Evolutionary conservation across 768 basidiomycete genomes (phyloP), one percentile per base, ranked within the genome.

Genomic region (Glaciozyma antarctica): DNA sequence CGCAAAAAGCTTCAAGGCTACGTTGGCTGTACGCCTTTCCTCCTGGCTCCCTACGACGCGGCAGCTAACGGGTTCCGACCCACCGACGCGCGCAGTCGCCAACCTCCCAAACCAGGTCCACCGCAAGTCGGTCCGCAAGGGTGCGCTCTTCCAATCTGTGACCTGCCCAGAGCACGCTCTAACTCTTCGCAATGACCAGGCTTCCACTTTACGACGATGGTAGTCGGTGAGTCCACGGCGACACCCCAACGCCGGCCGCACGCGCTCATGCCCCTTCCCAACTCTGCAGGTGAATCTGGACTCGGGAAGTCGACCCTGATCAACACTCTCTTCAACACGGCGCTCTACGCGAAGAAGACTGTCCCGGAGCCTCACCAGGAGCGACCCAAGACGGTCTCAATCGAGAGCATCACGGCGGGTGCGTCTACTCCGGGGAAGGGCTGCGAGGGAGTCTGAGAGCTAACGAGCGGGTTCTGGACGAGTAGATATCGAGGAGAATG

Each of bases 61-160:
- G 32, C 32, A 32, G 32, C 32, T 32, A 32, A 32, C 32, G 32
- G 4, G 32, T 32, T 9, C 32, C 32, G 32, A 5, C 7, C n/a
- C 17, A 0, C 7, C 12, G n/a, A 38, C 52, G 21, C 49, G 9
- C n/a, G 9, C 63, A 73, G 73, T 99, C 76, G 90, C 93, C 76
- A 98, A 95, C 78, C 83, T 99, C 58, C 95, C 95, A 58, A 98
- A 99, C 83, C 95, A 99, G 78, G 94, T 98, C 53, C 95, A 99
- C 80, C 87, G 95, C 79, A 90, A 95, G 81, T 94, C 91, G 74
- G 88, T 95, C 56, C 83, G 91, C 81, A 97, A 92, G 79, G 94
- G 66, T 49, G 30, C 38, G 67, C 12, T n/a, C 38, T 58, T 34
- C 43, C 53, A 49, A 22, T 43, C 56, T 55, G 30, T 47, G 26